Evolutionary conservation across 2,329 filamentous ascomycete genomes (phyloP).

Genomic region (Clarireedia paspali): DNA sequence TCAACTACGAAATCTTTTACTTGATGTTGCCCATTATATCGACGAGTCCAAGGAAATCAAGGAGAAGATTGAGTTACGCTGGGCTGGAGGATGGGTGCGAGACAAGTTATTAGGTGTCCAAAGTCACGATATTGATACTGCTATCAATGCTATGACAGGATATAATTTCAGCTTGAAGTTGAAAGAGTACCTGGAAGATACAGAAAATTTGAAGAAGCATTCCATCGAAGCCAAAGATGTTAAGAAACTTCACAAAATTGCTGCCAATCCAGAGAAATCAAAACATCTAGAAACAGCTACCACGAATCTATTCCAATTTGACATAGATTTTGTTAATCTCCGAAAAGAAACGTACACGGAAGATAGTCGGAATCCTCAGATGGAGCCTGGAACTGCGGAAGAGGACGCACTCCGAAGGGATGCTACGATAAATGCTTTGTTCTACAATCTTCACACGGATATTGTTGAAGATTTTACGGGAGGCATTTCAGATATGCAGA

Average conservation of each 20-base stretch:
- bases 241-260: conserved; percentile 77
- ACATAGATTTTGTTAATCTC: conserved; percentile 91
- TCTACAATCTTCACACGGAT: conserved; percentile 82
- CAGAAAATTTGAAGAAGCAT: conserved; percentile 55
- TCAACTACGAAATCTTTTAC: conserved; percentile 65
- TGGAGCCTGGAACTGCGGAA: conserved; percentile 87
- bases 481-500: conserved; percentile 67
- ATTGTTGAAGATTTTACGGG: conserved; percentile 79
- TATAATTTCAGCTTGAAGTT: conserved; percentile 65
- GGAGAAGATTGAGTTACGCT: conserved; percentile 59
- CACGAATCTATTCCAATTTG: conserved; percentile 74
- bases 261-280: conserved; percentile 88
- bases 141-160: conserved; percentile 80
- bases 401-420: conserved; percentile 87
- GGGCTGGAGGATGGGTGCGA: conserved; percentile 82
- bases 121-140: conserved; percentile 78
- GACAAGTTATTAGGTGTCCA: conserved; percentile 69
- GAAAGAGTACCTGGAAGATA: conserved; percentile 56
- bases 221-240: conserved; percentile 50
- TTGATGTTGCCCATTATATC: conserved; percentile 72
- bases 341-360: conserved; percentile 84
- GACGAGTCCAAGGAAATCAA: conserved; percentile 41
- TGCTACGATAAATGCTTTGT: conserved; percentile 90
- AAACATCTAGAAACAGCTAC: conserved; percentile 93
- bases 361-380: conserved; percentile 81